phyloP scores from a whole-genome alignment of 352 stramenopile genomes.

The Pythium phragmiticola region DNA sequence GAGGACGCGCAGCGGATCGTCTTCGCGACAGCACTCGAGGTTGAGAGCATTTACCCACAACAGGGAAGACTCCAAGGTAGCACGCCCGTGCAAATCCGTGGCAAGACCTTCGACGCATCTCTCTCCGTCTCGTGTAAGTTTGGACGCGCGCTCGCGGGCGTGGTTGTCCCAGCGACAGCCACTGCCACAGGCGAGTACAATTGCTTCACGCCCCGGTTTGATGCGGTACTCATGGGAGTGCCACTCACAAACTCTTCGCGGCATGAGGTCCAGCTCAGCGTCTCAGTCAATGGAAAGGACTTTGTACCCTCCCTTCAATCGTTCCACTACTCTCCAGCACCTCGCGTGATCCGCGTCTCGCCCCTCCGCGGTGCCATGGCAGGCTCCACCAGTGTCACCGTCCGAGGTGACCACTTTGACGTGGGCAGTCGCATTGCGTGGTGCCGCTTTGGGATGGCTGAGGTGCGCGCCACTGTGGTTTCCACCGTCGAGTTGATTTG shows the following conservation, averaged over 20 bases:
- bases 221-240: slow-evolving; percentile 19
- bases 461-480: slow-evolving; percentile 40
- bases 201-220: slow-evolving; percentile 42
- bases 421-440: slow-evolving; percentile 27
- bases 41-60: slow-evolving; percentile 44
- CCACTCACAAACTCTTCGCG: not conserved
- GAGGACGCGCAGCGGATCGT: slow-evolving; percentile 2
- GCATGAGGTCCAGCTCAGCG: slow-evolving; percentile 1
- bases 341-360: slow-evolving; percentile 42
- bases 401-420: slow-evolving; percentile 45
- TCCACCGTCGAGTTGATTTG: slow-evolving; percentile 44
- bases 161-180: slow-evolving; percentile 32
- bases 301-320: slow-evolving; percentile 46
- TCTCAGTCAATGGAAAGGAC: slow-evolving; percentile 76
- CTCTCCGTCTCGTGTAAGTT: slow-evolving; percentile 67
- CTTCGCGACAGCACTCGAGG: slow-evolving; percentile 37
- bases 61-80: slow-evolving; percentile 45
- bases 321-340: slow-evolving; percentile 52
- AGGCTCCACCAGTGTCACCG: slow-evolving; percentile 56
- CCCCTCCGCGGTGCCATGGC: slow-evolving; percentile 46
- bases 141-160: slow-evolving; percentile 27
- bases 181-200: slow-evolving; percentile 29
- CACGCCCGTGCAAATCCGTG: slow-evolving; percentile 52
- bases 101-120: slow-evolving; percentile 44
- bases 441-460: slow-evolving; percentile 45